Percentiles rank a stretch among this genome's conserved stretches.
These are phyloP conservation scores for Cyclotella choctawhatcheeana DNA, from an alignment of 108 stramenopile genomes.

Conservation along the genomic window DNA sequence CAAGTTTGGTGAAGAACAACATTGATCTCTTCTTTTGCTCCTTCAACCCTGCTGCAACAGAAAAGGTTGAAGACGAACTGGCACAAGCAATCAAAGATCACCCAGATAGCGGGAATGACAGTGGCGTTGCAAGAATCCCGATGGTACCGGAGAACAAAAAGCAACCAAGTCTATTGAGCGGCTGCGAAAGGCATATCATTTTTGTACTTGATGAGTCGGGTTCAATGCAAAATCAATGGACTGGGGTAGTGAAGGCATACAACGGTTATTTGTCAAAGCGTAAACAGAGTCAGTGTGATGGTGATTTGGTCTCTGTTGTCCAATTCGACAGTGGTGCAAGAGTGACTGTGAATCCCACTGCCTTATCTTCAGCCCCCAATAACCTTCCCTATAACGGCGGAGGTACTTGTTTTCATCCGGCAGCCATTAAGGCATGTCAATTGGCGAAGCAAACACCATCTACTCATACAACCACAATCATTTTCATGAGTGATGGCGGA, in stretches of 20 bases:
- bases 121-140: conserved; percentile 41
- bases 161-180: background rate
- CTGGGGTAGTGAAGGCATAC: conserved; percentile 62
- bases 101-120: conserved; percentile 45
- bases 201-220: conserved; percentile 67
- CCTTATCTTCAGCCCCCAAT: conserved; percentile 33
- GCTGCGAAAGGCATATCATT: conserved; percentile 53
- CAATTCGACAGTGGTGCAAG: conserved; percentile 44
- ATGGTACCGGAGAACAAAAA: conserved; percentile 44
- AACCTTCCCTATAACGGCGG: conserved; percentile 41
- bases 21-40: conserved; percentile 68
- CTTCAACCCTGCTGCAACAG: conserved; percentile 59
- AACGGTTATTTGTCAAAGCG: conserved; percentile 48
- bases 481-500: conserved; percentile 75
- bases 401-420: conserved; percentile 55
- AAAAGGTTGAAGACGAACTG: conserved; percentile 51
- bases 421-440: conserved; percentile 38
- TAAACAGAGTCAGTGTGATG: conserved; percentile 45
- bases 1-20: conserved; percentile 45
- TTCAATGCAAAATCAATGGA: conserved; percentile 55
- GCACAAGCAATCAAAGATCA: conserved; percentile 34
- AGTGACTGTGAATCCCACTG: conserved; percentile 33
- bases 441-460: conserved; percentile 42
- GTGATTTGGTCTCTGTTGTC: conserved; percentile 66
- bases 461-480: conserved; percentile 49